Percentiles rank a stretch among this genome's conserved stretches.
These are phyloP conservation scores for Penicillium expansum DNA, from an alignment of 2,329 filamentous ascomycete species.

Conservation along the genomic window DNA sequence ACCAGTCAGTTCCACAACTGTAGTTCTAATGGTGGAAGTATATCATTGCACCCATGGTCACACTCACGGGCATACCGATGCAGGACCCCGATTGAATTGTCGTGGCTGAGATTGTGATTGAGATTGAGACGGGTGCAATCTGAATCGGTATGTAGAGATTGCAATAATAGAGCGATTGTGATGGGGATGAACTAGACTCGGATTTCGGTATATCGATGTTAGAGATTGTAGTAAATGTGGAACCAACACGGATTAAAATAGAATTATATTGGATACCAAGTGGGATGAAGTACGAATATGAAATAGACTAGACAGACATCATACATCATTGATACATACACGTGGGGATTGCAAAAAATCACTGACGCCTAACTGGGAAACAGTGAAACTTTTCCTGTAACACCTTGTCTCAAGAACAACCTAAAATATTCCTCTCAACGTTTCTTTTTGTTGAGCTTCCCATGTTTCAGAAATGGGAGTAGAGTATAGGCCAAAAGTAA, in stretches of 20 bases:
- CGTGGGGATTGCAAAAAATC: neutral
- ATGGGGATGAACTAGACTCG: neutral
- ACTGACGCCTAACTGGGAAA: neutral
- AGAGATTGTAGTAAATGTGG: neutral
- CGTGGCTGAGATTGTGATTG: neutral
- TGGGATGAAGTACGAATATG: neutral
- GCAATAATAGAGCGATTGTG: neutral
- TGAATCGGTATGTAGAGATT: neutral
- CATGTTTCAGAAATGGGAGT: neutral
- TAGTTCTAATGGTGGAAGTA: neutral
- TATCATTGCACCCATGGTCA: neutral
- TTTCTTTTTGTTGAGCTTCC: neutral
- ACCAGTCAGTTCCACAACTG: neutral
- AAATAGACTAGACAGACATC: neutral
- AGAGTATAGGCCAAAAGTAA: neutral
- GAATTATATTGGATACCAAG: neutral
- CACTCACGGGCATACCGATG: constrained; percentile 2
- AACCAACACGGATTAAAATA: neutral
- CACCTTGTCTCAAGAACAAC: neutral
- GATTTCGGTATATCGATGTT: neutral
- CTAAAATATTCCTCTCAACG: neutral
- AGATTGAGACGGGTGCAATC: neutral
- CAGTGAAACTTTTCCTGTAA: neutral
- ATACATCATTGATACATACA: constrained; percentile 1
- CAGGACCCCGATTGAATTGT: neutral